Base-by-base conservation (phyloP, 768 basidiomycete genomes). In the Albatrellus ellisii region DNA sequence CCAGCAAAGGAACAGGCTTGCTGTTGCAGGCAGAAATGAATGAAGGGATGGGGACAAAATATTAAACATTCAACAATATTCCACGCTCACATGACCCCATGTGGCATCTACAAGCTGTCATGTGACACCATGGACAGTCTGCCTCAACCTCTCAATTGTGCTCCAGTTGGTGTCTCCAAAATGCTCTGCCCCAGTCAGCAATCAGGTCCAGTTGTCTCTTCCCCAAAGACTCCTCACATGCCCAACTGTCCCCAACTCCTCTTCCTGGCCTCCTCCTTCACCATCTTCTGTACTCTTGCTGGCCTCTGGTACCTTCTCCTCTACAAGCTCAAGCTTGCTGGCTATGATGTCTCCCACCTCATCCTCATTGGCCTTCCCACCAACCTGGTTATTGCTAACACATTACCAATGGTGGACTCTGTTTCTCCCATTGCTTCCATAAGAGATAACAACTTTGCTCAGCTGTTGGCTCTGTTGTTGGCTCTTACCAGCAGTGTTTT, bases 331-430 rank as follows among this genome's bases (percentile, higher is more conserved):
- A 52, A 53, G 6, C 66, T 63, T 6, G 68, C 70, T 8, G 78
- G 77, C 52, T 77, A 73, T 67, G 62, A 75, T 61, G 33, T 75
- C 43, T 63, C 70, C 21, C 58, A 69, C 15, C 56, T 83, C 56
- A 79, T 81, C 50, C 75, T 83, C 55, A 56, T 78, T 36, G 79
- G 79, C 43, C 64, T 78, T 36, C 63, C 62, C 44, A 57, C 64
- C 37, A 51, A 58, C 32, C 43, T 53, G 15, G 28, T 24, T 36
- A 41, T 24, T 35, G 27, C 36, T 24, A 26, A 20, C 32, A 25
- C 29, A 26, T 21, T 42, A 36, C 9, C 46, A 41, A 47, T 51
- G 51, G 29, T 45, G 25, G 14, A 46, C 7, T 27, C 36, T 3
- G 34, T 39, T 17, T 10, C 43, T 33, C 12, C 41, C 41, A 21